Base-by-base conservation (phyloP, 129 eudicot species). In the Deinandra increscens region DNA sequence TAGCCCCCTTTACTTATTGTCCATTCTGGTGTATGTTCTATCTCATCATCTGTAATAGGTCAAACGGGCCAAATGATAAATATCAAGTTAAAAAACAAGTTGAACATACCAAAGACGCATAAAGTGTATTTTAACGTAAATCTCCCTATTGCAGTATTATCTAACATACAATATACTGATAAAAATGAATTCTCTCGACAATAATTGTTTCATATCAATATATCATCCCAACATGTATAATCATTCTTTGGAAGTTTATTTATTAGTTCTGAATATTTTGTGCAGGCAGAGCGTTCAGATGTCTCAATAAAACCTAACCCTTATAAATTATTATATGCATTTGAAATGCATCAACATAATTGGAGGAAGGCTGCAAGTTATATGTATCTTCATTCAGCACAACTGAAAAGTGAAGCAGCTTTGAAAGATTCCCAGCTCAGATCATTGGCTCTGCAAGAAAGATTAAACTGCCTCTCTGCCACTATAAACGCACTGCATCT, bases 401-500 rank as follows among this genome's bases (percentile, higher is more conserved):
- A 79, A 66, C 64, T 94, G 79, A 90, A 79, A 82, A 68, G 72
- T 78, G 96, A 89, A 66, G 83, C 83, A 29, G 77, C 87, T 50
- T 58, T 78, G 51, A 89, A 81, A 76, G 89, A 82, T 81, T 79
- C 74, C 68, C 96, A 79, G 45, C 80, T 60, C 37, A 72, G 85
- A 75, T 78, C 96, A 3, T 72, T 84, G 56, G 73, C 50, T 74
- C 84, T 94, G 75, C 96, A 94, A 84, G 99, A 94, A 83, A 83
- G 93, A 79, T 72, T 94, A 67, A 84, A 82, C 79, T 92, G 91
- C 46, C 86, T 94, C 38, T 75, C 99, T 73, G 95, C 97, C n/a
- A 91, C 99, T 49, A 87, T 90, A 59, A 94, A 89, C 71, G 97
- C 97, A 37, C 78, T 94, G 71, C 93, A 94, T 69, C 99, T 94